These are phyloP conservation scores for Metschnikowia dekortorum DNA, from an alignment of 805 yeast genomes.

Conservation along the genomic window DNA sequence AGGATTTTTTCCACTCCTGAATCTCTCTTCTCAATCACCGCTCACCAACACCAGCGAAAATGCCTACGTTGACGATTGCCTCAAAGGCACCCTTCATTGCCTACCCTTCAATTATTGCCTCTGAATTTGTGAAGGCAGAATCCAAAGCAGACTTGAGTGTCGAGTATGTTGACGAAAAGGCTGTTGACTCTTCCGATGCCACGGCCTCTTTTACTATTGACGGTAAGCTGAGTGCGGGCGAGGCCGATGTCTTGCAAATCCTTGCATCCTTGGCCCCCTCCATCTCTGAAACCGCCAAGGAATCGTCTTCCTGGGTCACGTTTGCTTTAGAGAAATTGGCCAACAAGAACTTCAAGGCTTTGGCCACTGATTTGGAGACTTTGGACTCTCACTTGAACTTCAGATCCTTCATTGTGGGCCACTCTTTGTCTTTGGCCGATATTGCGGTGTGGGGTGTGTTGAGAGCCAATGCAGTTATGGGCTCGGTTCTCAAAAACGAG, in stretches of 20 bases:
- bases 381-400: conserved; percentile 81
- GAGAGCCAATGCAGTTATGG: conserved; percentile 90
- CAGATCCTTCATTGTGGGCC: conserved; percentile 73
- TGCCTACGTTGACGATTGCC: conserved; percentile 61
- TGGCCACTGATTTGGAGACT: conserved; percentile 71
- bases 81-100: conserved; percentile 84
- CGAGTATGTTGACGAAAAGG: conserved; percentile 68
- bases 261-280: conserved; percentile 53
- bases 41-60: conserved; percentile 11
- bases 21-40: background rate
- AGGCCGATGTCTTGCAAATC: conserved; percentile 42
- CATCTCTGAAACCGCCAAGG: conserved; percentile 21
- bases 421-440: conserved; percentile 70
- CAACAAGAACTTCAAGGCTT: conserved; percentile 83
- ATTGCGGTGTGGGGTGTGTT: conserved; percentile 89
- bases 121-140: conserved; percentile 60
- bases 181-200: conserved; percentile 42
- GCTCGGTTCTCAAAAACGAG: conserved; percentile 80
- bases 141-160: conserved; percentile 49
- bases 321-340: conserved; percentile 65
- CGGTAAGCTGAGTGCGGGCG: conserved; percentile 40
- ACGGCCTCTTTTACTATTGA: conserved; percentile 43
- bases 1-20: conserved; percentile 1
- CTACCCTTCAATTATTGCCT: conserved; percentile 74
- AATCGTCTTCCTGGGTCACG: conserved; percentile 54